Evolutionary conservation across 352 stramenopile species (phyloP), one percentile per base, ranked within the genome.

Genomic region (Thalassiosira allenii): DNA sequence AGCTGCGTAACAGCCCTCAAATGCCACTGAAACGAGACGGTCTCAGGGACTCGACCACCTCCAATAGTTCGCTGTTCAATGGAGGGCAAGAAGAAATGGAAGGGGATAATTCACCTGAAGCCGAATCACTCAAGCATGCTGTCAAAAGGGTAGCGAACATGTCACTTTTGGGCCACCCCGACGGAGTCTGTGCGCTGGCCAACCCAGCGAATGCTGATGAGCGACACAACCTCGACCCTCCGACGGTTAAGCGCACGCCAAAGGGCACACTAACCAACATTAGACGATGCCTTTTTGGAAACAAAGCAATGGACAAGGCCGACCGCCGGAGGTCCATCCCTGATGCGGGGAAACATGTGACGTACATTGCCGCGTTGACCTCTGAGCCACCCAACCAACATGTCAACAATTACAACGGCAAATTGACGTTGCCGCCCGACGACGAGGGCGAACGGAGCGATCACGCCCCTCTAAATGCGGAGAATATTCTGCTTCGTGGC

Each of bases 401-500:
- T 67, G 89, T 95, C 4, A 92, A 95, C 67, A 95, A 89, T 23
- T 95, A 87, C 56, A 76, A 59, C 58, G 90, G 90, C 44, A 91
- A 90, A 49, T 62, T 93, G n/a, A 89, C 84, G 29, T 53, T 94
- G 1, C 88, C 86, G 27, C 81, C 79, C 17, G 59, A 72, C 23
- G 67, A 80, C 34, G 47, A 67, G 37, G 79, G 65, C 57, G 80
- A 37, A 30, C 33, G 57, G 40, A 84, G 74, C 53, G 54, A 87
- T 30, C 70, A 90, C 52, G 86, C 89, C 65, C 80, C 89, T 2
- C 83, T 96, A 2, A 83, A 90, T 59, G 77, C 94, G 62, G 56
- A 97, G 86, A 98, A 98, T 71, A 81, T 99, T 32, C 87, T 99
- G 22, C 86, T 98, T 4, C 93, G 97, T 29, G 96, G 96, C 11